Evolutionary conservation across 371 early-diverging fungal genomes (phyloP).

Genomic region (Zychaea mexicana): DNA sequence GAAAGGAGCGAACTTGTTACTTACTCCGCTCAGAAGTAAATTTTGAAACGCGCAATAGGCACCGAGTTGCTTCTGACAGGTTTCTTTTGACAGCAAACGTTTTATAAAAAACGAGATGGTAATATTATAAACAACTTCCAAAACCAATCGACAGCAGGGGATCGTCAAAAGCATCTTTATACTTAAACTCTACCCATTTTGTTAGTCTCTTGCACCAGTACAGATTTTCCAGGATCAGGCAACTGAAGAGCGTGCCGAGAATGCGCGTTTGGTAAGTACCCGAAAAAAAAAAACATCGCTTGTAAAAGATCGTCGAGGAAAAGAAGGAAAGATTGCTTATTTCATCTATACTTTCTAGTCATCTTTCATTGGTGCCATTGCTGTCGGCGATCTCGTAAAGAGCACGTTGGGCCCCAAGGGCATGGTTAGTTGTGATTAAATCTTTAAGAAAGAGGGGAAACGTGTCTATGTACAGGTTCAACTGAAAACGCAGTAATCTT

Average conservation of each 20-base stretch:
- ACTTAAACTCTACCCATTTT: no score
- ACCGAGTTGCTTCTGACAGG: no score
- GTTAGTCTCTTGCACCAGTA: slow-evolving; percentile 73
- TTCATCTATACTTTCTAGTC: slow-evolving; percentile 46
- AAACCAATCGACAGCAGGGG: no score
- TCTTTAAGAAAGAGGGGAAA: neutral
- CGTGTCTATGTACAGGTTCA: neutral
- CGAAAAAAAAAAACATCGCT: slow-evolving; percentile 4
- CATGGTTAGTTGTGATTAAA: slow-evolving; percentile 60
- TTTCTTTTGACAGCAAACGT: no score
- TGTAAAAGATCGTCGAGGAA: no score
- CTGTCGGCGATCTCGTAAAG: slow-evolving; percentile 98
- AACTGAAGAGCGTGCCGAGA: slow-evolving; percentile 96
- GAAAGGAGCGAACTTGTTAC: no score
- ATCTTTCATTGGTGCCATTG: slow-evolving; percentile 92
- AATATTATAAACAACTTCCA: no score
- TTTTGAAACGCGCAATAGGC: no score
- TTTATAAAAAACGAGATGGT: no score
- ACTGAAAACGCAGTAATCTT: slow-evolving; percentile 7
- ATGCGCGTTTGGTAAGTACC: slow-evolving; percentile 89
- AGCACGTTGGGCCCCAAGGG: slow-evolving; percentile 88
- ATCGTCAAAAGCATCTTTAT: no score
- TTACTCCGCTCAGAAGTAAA: no score
- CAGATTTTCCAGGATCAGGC: slow-evolving; percentile 93
- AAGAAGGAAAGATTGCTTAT: neutral